Base-by-base conservation (phyloP, 2,329 filamentous ascomycete genomes). In the Pseudogymnoascus sp. region DNA sequence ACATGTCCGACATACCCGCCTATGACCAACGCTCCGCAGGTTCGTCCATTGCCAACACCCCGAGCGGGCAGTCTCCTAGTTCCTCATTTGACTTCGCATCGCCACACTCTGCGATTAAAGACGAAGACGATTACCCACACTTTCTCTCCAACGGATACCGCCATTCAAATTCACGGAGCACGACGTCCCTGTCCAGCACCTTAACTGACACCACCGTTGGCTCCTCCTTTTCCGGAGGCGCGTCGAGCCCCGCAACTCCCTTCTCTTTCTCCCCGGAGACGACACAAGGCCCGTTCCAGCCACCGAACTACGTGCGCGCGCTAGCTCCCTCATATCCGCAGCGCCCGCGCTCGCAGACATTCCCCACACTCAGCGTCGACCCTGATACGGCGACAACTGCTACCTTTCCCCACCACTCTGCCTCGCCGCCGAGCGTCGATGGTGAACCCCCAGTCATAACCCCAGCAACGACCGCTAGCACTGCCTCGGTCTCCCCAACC, bases 341-440 rank as follows among this genome's bases (percentile, higher is more conserved):
- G 68, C 83, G 91, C 62, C 90, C 90, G n/a, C 83, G 91, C 70
- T 94, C 90, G 73, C 91, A 95, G 74, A 96, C 91, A 0, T 92
- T 96, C 66, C 91, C 92, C 1, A 85, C 87, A 48, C 77, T 91
- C 42, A 85, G 85, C 55, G 79, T 88, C 48, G 79, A 86, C 66
- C 79, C 83, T 31, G 36, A 39, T 9, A 35, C 36, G 13, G 55
- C 55, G n/a, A 39, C 33, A 38, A 59, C 33, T 10, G 70, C 65
- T 15, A 51, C 44, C 13, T 51, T 51, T n/a, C 44, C 44, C 27
- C 44, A 31, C 8, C 69, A 69, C 15, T 81, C 82, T 68, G 78
- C 83, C 65, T 78, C 80, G 36, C 78, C 79, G 27, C 70, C 77
- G 35, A 4, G 74, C 79, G 55, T 76, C 78, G 1, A 77, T 79